phyloP scores from a whole-genome alignment of 768 basidiomycete species.

The Chiua virens region DNA sequence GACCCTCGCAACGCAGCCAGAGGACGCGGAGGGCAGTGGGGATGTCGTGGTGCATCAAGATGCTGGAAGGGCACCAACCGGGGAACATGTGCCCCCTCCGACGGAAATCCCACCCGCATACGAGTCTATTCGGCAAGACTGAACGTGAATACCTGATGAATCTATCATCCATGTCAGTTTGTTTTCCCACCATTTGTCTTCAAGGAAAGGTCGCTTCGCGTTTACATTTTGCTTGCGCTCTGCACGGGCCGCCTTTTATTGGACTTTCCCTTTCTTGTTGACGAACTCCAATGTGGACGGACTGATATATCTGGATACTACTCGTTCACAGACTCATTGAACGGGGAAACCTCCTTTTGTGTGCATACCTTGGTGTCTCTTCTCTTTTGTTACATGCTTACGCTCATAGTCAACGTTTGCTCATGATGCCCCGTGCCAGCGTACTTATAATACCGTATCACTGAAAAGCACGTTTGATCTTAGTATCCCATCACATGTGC shows the following conservation, averaged over 20 bases:
- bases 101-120: conserved; percentile 31
- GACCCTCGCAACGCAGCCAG: conserved; percentile 21
- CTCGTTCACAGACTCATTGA: no score
- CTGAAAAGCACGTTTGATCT: neutral
- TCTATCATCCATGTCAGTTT: neutral
- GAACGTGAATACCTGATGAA: neutral
- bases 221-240: no score
- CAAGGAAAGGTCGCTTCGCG: neutral
- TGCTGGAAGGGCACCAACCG: conserved; percentile 23
- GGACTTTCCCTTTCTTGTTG: neutral
- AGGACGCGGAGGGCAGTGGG: conserved; percentile 17
- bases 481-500: conserved; percentile 3
- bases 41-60: conserved; percentile 30
- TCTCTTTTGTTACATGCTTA: neutral
- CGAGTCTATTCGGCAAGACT: conserved; percentile 26
- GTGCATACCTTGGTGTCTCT: no score
- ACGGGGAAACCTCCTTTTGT: no score
- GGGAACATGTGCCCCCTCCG: conserved; percentile 11
- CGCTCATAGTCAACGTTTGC: no score
- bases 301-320: neutral
- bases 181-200: neutral
- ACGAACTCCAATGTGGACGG: neutral
- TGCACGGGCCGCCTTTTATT: no score
- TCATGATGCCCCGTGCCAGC: neutral
- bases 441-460: conserved; percentile 5